A percentile compares a stretch with the other conserved stretches of the same genome.
Evolutionary conservation across 2,329 filamentous ascomycete genomes (phyloP).

Genomic region (Venturia effusa): DNA sequence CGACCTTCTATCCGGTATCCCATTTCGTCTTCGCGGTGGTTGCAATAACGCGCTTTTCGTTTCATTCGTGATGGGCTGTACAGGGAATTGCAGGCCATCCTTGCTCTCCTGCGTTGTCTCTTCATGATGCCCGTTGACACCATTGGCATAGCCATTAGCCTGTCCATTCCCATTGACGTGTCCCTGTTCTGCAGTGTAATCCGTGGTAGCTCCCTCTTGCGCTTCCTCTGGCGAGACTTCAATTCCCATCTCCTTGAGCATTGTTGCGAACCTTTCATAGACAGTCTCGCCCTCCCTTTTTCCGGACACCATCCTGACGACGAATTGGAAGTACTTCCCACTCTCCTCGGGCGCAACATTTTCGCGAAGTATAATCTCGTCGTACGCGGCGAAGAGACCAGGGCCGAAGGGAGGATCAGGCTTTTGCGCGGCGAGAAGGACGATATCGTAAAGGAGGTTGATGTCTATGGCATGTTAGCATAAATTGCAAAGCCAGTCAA

Average conservation of each 20-base stretch:
- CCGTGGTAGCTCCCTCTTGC: conserved; percentile 21
- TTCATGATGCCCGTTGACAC: background rate
- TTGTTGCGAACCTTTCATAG: conserved; percentile 57
- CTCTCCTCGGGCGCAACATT: conserved; percentile 64
- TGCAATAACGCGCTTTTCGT: background rate
- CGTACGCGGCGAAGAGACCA: conserved; percentile 65
- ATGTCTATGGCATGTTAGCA: conserved; percentile 49
- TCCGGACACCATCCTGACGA: conserved; percentile 63
- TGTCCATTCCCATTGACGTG: conserved; percentile 15
- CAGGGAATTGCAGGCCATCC: background rate
- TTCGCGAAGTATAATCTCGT: conserved; percentile 59
- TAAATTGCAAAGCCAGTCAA: background rate
- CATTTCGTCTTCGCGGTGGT: background rate
- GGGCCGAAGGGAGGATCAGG: conserved; percentile 61
- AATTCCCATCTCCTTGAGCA: conserved; percentile 61
- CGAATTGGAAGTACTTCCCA: conserved; percentile 62
- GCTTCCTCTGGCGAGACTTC: conserved; percentile 50
- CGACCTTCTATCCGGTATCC: background rate
- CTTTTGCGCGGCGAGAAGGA: conserved; percentile 58
- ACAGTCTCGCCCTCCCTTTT: conserved; percentile 44
- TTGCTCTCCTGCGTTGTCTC: background rate
- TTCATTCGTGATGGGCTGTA: background rate
- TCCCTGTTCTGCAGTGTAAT: background rate
- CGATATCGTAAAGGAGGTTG: conserved; percentile 64
- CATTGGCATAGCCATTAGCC: background rate